Evolutionary conservation across 1,284 basidiomycete species (phyloP), one percentile per base, ranked within the genome.

Genomic region (Golubevia sp.): DNA sequence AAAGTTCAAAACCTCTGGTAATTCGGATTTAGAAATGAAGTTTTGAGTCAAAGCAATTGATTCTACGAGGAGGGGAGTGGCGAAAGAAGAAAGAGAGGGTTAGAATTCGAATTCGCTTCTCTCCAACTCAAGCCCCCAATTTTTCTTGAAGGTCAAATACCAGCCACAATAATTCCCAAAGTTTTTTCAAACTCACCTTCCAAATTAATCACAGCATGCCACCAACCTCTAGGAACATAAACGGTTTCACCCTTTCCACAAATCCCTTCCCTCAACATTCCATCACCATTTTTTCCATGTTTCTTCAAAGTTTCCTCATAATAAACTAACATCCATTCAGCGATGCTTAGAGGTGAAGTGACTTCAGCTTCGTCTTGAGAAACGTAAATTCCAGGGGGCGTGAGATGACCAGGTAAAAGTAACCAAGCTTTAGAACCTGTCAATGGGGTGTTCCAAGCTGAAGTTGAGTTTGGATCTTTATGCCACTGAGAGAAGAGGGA

Each of bases 401-500:
- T 71, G 27, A 79, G 58, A 48, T 84, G 68, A 1, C 84, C 84
- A 18, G 85, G 85, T 23, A 86, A 84, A 64, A 85, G 74, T 59
- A 86, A 76, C 85, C 85, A 86, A 2, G 79, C 77, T 64, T 85
- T 85, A 1, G 66, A 48, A 15, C 85, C 84, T 13, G 63, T 70
- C 11, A 84, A 67, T n/a, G 85, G 82, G 2, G 85, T 84, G 62
- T 86, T 86, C 85, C 85, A 86, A 2, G 85, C 85, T 8, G 80
- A 83, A 2, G 84, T 85, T 30, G 73, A 74, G 61, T 85, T 85
- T 1, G 84, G 84, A 52, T 85, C 84, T 64, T 84, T 83, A n/a
- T n/a, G n/a, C n/a, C n/a, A n/a, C n/a, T n/a, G n/a, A n/a, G n/a
- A n/a, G n/a, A n/a, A n/a, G n/a, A n/a, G n/a, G n/a, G n/a, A n/a